Conservation (phyloP, 1,284 basidiomycete species). For the Megacollybia platyphylla region DNA sequence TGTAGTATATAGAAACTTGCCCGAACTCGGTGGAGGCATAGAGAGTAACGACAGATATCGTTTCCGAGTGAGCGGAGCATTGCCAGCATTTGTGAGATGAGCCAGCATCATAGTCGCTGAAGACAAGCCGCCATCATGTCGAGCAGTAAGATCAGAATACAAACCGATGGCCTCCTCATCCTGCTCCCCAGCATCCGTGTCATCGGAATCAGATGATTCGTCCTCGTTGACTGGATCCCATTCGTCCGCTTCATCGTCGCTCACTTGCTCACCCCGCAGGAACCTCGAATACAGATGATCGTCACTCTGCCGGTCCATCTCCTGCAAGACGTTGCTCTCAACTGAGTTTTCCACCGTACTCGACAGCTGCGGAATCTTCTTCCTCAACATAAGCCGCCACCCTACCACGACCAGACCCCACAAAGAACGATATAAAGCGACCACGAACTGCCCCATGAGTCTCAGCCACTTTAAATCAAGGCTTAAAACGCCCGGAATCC, state of each 20-base stretch:
- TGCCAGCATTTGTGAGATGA: conserved; percentile 11
- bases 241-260: conserved; percentile 47
- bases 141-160: conserved; percentile 9
- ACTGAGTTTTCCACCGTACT: conserved; percentile 4
- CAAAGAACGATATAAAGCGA: conserved; percentile 18
- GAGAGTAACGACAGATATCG: conserved; percentile 10
- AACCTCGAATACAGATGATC: conserved; percentile 40
- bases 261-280: conserved; percentile 48
- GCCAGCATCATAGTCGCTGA: conserved; percentile 12
- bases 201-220: conserved; percentile 12
- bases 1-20: too few relatives aligned
- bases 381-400: conserved; percentile 5
- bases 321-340: conserved; percentile 9
- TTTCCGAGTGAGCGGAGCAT: conserved; percentile 11
- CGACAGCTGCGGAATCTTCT: neutral
- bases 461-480: conserved; percentile 31
- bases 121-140: conserved; percentile 5
- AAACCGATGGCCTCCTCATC: conserved; percentile 10
- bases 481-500: conserved; percentile 23
- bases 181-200: conserved; percentile 12
- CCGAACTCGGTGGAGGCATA: neutral
- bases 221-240: conserved; percentile 7
- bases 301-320: conserved; percentile 6
- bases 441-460: conserved; percentile 29
- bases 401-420: conserved; percentile 5